A percentile compares a stretch with the other conserved stretches of the same genome.
Conservation (phyloP, 192 early-diverging fungal species). For the Backusella tuberculispora region DNA sequence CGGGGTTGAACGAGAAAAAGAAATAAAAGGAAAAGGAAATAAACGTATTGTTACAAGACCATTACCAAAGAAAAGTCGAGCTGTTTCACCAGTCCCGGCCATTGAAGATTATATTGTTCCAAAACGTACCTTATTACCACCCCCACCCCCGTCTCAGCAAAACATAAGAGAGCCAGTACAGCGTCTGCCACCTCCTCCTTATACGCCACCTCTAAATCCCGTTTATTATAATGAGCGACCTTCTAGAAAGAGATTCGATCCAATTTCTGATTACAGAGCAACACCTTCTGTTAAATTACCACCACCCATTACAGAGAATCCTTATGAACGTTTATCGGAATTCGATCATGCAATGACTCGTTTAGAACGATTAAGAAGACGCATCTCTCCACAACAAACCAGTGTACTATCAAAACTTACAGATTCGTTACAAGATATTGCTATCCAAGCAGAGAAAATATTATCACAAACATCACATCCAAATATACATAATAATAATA, state of each 20-base stretch:
- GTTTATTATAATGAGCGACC: background rate
- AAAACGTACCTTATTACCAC: slow-evolving; percentile 32
- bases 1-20: background rate
- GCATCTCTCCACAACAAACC: background rate
- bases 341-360: slow-evolving; percentile 23
- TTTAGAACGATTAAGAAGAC: slow-evolving; percentile 18
- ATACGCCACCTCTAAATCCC: background rate
- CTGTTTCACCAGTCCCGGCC: slow-evolving; percentile 36
- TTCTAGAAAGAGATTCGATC: slow-evolving; percentile 18
- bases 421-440: background rate
- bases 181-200: background rate
- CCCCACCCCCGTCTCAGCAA: background rate
- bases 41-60: background rate
- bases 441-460: slow-evolving; percentile 17
- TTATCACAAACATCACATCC: background rate
- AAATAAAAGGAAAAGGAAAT: background rate
- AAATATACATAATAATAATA: background rate
- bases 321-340: background rate
- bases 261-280: slow-evolving; percentile 27
- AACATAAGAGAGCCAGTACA: background rate
- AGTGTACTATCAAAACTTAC: background rate
- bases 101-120: slow-evolving; percentile 58
- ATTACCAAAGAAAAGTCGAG: background rate
- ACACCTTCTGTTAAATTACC: background rate
- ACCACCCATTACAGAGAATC: background rate